Conservation (phyloP, 208 protist species). For the Wallacemonas collosoma region DNA sequence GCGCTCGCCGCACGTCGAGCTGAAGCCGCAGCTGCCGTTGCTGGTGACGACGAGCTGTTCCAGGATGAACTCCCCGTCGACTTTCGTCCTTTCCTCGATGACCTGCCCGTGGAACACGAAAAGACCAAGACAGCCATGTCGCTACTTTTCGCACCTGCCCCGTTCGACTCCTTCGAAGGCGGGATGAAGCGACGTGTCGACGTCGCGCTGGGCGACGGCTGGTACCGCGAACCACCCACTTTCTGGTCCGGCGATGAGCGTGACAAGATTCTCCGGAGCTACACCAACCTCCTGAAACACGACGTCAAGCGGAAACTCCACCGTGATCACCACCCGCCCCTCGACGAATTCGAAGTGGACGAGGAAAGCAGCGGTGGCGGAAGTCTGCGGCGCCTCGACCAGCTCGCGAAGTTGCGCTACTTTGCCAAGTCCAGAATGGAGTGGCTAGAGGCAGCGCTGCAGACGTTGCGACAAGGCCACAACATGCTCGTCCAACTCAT, state of each 20-base stretch:
- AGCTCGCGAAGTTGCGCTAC: conserved; percentile 97
- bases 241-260: conserved; percentile 56
- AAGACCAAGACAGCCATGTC: conserved; percentile 95
- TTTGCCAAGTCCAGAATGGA: conserved; percentile 99
- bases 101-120: conserved; percentile 91
- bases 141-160: conserved; percentile 97
- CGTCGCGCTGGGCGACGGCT: conserved; percentile 98
- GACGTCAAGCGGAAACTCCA: conserved; percentile 99
- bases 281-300: conserved; percentile 99
- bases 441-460: conserved; percentile 99
- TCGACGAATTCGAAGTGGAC: conserved; percentile 16
- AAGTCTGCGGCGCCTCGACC: conserved; percentile 84
- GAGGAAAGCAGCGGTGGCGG: conserved; percentile 18
- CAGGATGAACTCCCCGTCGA: conserved; percentile 54
- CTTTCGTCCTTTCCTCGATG: conserved; percentile 83
- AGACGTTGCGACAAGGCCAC: conserved; percentile 99
- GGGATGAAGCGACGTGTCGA: conserved; percentile 96
- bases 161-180: conserved; percentile 97
- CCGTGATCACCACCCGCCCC: conserved; percentile 57
- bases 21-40: conserved; percentile 23
- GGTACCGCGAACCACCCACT: conserved; percentile 96
- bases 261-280: conserved; percentile 97
- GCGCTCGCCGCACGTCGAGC: conserved; percentile 23
- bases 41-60: conserved; percentile 3
- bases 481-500: conserved; percentile 99